phyloP scores from a whole-genome alignment of 495 filamentous ascomycete species.

The Pyrenula massariospora region DNA sequence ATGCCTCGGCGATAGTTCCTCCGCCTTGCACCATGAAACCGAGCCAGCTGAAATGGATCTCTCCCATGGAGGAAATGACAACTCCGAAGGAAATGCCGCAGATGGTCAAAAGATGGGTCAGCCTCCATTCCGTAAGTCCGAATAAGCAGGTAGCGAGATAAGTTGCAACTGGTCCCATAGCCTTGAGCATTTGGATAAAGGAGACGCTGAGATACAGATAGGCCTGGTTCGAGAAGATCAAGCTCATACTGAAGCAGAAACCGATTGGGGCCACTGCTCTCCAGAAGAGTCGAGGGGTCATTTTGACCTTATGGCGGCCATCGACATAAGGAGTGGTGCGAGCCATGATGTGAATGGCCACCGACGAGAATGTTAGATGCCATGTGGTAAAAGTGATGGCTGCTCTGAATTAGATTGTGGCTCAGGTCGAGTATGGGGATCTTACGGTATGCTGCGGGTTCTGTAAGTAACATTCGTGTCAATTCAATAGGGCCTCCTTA shows the following conservation, averaged over 20 bases:
- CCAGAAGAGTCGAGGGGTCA: slow-evolving; percentile 56
- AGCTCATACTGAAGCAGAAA: slow-evolving; percentile 55
- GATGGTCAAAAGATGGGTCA: slow-evolving; percentile 34
- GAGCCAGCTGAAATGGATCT: slow-evolving; percentile 57
- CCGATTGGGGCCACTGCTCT: slow-evolving; percentile 66
- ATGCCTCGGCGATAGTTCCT: slow-evolving; percentile 62
- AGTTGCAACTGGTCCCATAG: slow-evolving; percentile 12
- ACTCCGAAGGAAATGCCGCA: slow-evolving; percentile 65
- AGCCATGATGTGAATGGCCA: slow-evolving; percentile 62
- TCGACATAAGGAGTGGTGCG: slow-evolving; percentile 57
- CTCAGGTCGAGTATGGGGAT: neutral
- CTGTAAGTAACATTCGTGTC: no score
- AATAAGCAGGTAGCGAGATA: neutral
- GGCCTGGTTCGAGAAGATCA: slow-evolving; percentile 62
- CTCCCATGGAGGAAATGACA: slow-evolving; percentile 59
- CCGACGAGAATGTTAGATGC: slow-evolving; percentile 63
- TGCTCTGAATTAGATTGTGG: slow-evolving; percentile 4
- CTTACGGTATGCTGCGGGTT: neutral
- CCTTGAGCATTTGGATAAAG: slow-evolving; percentile 81
- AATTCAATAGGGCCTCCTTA: no score
- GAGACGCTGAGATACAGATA: slow-evolving; percentile 67
- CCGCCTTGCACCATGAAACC: slow-evolving; percentile 62
- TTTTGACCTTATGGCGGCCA: slow-evolving; percentile 53
- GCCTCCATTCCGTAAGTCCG: neutral
- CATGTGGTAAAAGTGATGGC: slow-evolving; percentile 62